Base-by-base conservation (phyloP, 306 rosid genomes). In the Medicago lupulina region DNA sequence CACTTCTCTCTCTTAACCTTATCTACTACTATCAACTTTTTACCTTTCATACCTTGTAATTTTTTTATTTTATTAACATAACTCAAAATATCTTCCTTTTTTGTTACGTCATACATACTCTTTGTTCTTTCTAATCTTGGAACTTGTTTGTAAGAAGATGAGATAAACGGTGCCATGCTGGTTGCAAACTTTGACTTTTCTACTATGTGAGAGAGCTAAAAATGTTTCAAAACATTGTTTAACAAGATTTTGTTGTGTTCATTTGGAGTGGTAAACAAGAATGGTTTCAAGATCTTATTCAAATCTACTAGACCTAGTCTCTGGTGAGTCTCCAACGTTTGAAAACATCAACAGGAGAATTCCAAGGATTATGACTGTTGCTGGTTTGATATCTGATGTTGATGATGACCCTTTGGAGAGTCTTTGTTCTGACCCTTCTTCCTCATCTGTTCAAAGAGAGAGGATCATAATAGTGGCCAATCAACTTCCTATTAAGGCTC, bases 401-500 rank as follows among this genome's bases (percentile, higher is more conserved):
- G 93, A 89, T 75, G 97, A 89, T 73, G 97, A 89, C 68, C 84
- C 70, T 50, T 17, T 81, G 31, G 92, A 85, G 83, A 85, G 88
- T 68, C 83, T 77, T 19, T 76, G 75, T 80, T 89, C 90, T 16
- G 91, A 87, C 47, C 85, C 70, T 0, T 74, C 84, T 16, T 87
- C 97, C 2, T 92, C 91, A 1, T 53, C 87, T 1, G 80, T 67
- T 1, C 84, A 76, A 6, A 75, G 86, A n/a, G 97, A 90, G 73
- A 70, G 97, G 62, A 86, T 92, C 76, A 90, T 92, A 41, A 84
- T 92, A 41, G 97, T 92, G 4, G 92, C 93, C 11, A 92, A 92
- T 74, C 92, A 92, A 86, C 92, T 92, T 3, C 97, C 97, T 17
- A 72, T 92, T 61, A 85, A 86, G 78, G 96, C 89, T 53, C 88